Evolutionary conservation across 2,329 filamentous ascomycete genomes (phyloP), one percentile per base, ranked within the genome.

Genomic region (Aureobasidium zeae): DNA sequence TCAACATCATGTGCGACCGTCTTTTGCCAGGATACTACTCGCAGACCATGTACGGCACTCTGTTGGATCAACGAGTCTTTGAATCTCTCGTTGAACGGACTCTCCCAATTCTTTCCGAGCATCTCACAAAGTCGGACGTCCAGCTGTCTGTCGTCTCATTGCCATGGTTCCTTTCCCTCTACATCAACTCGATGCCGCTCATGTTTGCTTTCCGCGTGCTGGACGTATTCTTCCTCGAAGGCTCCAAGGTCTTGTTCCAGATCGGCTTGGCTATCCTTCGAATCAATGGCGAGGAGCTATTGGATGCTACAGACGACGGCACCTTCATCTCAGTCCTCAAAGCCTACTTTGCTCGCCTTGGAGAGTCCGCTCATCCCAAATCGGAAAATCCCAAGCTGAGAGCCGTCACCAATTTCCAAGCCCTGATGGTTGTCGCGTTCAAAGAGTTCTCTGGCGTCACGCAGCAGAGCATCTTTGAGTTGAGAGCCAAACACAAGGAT

Each of bases 181-280:
- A 96, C 65, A 93, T 98, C 71, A 98, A 98, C 72, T 96, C 89
- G 2, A 98, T 98, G 91, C 91, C 91, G 4, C 72, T 98, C 12
- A 87, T 96, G 1, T 98, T 96, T 64, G 91, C 91, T 33, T 98
- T 96, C 63, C 77, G 91, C 45, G 91, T 98, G 36, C 66, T 98
- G 49, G 91, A 98, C 56, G 89, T 98, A 37, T 98, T 98, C 69
- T 98, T 98, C 64, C 77, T 98, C 29, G 91, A 98, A 64, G 91
- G 91, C 0, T 89, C 91, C 12, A 96, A 96, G 65, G 91, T 96
- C 1, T 70, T 98, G 8, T 98, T 98, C 65, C 91, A 98, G 62
- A 84, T 98, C 46, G 91, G 91, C 13, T 69, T 98, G 49, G 91
- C 91, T n/a, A 98, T 98, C 55, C 70, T 98, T 21, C 78, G 91